Evolutionary conservation across 2,329 filamentous ascomycete species (phyloP).

Genomic region (Epichloe uncinata): DNA sequence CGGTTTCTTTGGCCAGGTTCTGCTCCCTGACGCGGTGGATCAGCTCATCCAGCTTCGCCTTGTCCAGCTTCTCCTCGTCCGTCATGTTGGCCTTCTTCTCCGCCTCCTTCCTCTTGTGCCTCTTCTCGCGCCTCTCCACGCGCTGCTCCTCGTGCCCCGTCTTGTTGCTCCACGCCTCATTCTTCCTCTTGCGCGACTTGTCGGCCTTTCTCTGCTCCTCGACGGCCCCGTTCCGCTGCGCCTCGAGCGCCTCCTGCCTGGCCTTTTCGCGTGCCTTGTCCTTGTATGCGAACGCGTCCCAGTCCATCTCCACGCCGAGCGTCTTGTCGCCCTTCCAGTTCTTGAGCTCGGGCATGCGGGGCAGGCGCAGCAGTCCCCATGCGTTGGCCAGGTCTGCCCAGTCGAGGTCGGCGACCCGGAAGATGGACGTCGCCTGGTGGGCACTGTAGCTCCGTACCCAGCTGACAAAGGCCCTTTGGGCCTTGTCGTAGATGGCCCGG

Average conservation of each 20-base stretch:
- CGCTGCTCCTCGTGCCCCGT: constrained; percentile 51
- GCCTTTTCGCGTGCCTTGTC: constrained; percentile 58
- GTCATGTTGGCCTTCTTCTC: constrained; percentile 52
- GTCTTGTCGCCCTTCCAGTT: constrained; percentile 56
- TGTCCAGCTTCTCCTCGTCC: constrained; percentile 51
- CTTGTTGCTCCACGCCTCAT: constrained; percentile 62
- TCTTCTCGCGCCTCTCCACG: constrained; percentile 49
- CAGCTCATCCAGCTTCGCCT: constrained; percentile 49
- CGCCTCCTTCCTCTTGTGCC: constrained; percentile 48
- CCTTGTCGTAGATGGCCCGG: constrained; percentile 64
- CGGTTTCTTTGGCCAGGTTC: constrained; percentile 34
- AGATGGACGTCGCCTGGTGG: constrained; percentile 84
- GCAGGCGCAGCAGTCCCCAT: constrained; percentile 78
- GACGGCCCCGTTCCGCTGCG: constrained; percentile 26
- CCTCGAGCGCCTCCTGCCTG: constrained; percentile 42
- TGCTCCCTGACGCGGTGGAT: constrained; percentile 48
- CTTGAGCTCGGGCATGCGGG: constrained; percentile 85
- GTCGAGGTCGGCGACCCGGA: constrained; percentile 66
- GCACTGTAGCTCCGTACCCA: constrained; percentile 88
- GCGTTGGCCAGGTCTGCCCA: constrained; percentile 71
- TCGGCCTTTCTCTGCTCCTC: constrained; percentile 26
- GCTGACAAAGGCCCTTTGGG: constrained; percentile 81
- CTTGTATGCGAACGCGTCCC: constrained; percentile 55
- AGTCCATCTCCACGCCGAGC: constrained; percentile 50
- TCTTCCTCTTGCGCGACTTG: constrained; percentile 42